Conservation (phyloP, 345 rosid genomes). For the Mangifera indica region DNA sequence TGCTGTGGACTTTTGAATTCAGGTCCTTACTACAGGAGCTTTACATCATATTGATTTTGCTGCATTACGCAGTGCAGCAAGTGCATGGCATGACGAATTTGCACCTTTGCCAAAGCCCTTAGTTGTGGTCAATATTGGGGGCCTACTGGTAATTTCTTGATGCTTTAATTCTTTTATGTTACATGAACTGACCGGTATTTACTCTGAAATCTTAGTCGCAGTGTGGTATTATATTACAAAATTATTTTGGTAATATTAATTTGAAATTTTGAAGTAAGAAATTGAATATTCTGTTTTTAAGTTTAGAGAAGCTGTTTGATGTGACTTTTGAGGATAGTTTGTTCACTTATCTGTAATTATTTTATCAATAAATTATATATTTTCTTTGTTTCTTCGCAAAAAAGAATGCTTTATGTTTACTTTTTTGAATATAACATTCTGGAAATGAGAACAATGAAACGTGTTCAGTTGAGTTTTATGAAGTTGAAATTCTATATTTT, state of each 20-base stretch:
- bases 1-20: constrained; percentile 21
- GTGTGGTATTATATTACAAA: not conserved
- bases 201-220: not conserved
- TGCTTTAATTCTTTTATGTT: constrained; percentile 9
- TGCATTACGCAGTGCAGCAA: constrained; percentile 81
- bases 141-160: constrained; percentile 62
- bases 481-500: too few species aligned
- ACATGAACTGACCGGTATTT: not conserved
- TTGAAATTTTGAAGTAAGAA: too few species aligned
- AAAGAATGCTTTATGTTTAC: too few species aligned
- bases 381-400: too few species aligned
- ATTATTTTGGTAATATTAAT: not conserved
- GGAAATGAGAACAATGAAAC: too few species aligned
- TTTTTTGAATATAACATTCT: too few species aligned
- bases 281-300: too few species aligned
- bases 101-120: constrained; percentile 88
- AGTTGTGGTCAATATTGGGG: constrained; percentile 92
- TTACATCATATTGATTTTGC: constrained; percentile 87
- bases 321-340: too few species aligned
- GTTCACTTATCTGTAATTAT: too few species aligned
- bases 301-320: too few species aligned
- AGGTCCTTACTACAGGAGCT: constrained; percentile 91
- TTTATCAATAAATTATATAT: too few species aligned
- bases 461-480: too few species aligned
- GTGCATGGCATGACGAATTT: constrained; percentile 87